A percentile compares a stretch with the other conserved stretches of the same genome.
Conservation (phyloP, 108 stramenopile species). For the Chaetoceros muelleri region DNA sequence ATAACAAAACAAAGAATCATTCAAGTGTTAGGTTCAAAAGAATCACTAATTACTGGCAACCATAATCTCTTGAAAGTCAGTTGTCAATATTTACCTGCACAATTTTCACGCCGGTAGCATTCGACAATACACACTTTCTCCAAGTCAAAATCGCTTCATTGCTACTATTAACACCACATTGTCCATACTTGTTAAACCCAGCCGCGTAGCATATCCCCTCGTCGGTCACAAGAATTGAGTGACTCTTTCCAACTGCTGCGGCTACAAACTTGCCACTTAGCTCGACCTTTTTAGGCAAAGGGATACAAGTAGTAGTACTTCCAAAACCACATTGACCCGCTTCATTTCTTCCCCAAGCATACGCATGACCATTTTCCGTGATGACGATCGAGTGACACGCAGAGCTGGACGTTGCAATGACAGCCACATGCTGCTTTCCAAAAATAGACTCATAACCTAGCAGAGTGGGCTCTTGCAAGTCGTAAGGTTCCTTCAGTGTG, state of each 20-base stretch:
- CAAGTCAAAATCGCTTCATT: conserved; percentile 26
- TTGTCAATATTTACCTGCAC: conserved; percentile 46
- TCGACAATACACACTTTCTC: conserved; percentile 28
- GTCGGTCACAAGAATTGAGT: conserved; percentile 46
- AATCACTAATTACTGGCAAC: too few species aligned
- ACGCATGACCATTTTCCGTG: conserved; percentile 38
- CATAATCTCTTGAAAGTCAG: too few species aligned
- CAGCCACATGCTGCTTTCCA: conserved; percentile 20
- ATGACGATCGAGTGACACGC: conserved; percentile 67
- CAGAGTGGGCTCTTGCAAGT: conserved; percentile 42
- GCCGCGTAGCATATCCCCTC: conserved; percentile 47
- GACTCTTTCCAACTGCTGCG: conserved; percentile 76
- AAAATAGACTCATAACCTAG: conserved; percentile 22
- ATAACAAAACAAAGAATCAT: neutral
- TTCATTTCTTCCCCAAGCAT: conserved; percentile 83
- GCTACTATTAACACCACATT: conserved; percentile 51
- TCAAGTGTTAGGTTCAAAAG: too few species aligned
- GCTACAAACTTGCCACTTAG: conserved; percentile 27
- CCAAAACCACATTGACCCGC: conserved; percentile 25
- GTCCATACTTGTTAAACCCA: conserved; percentile 65
- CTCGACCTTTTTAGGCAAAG: conserved; percentile 18
- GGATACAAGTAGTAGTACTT: conserved; percentile 3
- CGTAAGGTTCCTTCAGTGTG: conserved; percentile 21
- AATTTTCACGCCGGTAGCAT: conserved; percentile 18
- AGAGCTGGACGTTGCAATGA: conserved; percentile 48